phyloP scores from a whole-genome alignment of 2,329 filamentous ascomycete genomes.

The Tolypocladium sp. region DNA sequence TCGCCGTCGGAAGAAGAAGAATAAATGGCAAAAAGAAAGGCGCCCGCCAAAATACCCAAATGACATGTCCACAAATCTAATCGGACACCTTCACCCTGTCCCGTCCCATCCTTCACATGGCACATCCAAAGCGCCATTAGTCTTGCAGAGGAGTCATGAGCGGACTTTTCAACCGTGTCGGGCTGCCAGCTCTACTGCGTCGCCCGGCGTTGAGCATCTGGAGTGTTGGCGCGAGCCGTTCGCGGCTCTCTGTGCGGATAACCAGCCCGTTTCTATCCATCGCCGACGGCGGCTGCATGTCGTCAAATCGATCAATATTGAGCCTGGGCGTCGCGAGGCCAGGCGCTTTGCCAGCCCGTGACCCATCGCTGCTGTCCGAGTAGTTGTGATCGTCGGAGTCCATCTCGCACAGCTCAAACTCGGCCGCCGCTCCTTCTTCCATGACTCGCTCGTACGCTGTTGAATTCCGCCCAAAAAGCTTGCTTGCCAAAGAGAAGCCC shows the following conservation, averaged over 20 bases:
- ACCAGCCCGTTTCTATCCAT: constrained; percentile 65
- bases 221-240: constrained; percentile 55
- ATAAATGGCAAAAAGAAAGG: neutral
- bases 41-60: neutral
- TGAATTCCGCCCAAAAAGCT: constrained; percentile 53
- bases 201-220: constrained; percentile 47
- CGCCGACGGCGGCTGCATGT: constrained; percentile 29
- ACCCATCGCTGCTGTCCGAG: constrained; percentile 52
- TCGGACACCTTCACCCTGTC: neutral
- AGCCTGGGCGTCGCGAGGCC: constrained; percentile 61
- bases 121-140: constrained; percentile 6
- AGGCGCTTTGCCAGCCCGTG: constrained; percentile 48
- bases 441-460: constrained; percentile 72
- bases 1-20: neutral
- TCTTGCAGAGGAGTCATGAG: constrained; percentile 41
- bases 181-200: constrained; percentile 47
- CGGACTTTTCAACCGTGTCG: constrained; percentile 50
- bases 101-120: constrained; percentile 8
- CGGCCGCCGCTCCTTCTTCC: constrained; percentile 65
- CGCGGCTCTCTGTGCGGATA: constrained; percentile 76
- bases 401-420: constrained; percentile 68
- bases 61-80: neutral
- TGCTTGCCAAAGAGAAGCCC: constrained; percentile 46
- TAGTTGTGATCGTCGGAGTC: constrained; percentile 56
- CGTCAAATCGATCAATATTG: constrained; percentile 43